phyloP scores from a whole-genome alignment of 148 eudicot species.

The Nepenthes gracilis region DNA sequence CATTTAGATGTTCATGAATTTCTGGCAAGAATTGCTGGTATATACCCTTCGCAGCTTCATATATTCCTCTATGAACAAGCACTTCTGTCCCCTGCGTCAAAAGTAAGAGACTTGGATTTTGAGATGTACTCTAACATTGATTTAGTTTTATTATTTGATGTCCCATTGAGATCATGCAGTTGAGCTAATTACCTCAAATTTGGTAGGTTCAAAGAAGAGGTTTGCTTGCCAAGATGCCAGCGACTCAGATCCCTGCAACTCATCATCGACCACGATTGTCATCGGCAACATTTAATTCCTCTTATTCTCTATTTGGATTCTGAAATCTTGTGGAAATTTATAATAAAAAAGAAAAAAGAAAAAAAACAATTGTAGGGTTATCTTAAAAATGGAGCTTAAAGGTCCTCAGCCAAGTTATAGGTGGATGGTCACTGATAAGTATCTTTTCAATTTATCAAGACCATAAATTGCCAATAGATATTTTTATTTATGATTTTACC shows the following conservation, averaged over 20 bases:
- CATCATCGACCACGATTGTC: neutral
- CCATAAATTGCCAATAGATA: too few species aligned
- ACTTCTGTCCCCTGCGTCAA: constrained; percentile 49
- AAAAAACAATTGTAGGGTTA: too few species aligned
- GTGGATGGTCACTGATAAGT: too few species aligned
- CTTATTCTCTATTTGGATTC: neutral
- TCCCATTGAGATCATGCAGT: neutral
- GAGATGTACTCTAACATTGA: neutral
- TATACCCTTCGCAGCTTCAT: constrained; percentile 88
- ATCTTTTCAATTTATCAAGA: too few species aligned
- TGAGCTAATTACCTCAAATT: constrained; percentile 51
- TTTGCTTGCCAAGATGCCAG: constrained; percentile 79
- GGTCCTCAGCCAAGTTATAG: too few species aligned
- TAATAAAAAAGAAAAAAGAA: too few species aligned
- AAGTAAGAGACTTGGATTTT: neutral
- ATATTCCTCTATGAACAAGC: constrained; percentile 85
- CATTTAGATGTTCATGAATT: constrained; percentile 39
- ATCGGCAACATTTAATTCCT: neutral
- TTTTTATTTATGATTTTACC: too few species aligned
- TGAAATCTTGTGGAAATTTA: too few species aligned
- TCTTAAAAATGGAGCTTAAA: too few species aligned
- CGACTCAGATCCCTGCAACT: constrained; percentile 68
- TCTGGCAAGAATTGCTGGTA: constrained; percentile 73
- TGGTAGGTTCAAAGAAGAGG: constrained; percentile 69
- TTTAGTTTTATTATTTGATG: neutral